Percentiles rank a stretch among this genome's conserved stretches.
These are phyloP conservation scores for Apophysomyces variabilis DNA, from an alignment of 371 early-diverging fungal genomes.

Conservation along the genomic window DNA sequence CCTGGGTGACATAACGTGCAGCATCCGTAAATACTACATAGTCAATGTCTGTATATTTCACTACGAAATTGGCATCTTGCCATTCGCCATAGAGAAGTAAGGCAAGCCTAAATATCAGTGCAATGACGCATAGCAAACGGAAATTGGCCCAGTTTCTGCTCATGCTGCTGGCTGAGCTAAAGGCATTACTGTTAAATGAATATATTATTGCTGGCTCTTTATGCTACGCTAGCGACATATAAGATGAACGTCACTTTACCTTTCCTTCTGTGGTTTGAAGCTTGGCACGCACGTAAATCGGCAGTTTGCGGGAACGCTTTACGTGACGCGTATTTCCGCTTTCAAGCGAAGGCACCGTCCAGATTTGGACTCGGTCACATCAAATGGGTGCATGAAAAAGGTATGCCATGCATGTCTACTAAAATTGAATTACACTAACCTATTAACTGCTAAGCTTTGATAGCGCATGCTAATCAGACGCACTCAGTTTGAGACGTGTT, in stretches of 20 bases:
- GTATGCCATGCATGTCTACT: too few relatives aligned
- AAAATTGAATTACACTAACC: too few relatives aligned
- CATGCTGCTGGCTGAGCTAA: conserved; percentile 11
- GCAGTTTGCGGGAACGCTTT: neutral
- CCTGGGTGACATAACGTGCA: conserved; percentile 74
- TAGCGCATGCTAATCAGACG: too few relatives aligned
- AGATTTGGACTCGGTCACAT: too few relatives aligned
- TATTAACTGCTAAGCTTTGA: too few relatives aligned
- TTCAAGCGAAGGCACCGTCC: neutral
- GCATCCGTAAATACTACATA: conserved; percentile 97
- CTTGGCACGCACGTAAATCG: too few relatives aligned
- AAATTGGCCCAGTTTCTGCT: conserved; percentile 7
- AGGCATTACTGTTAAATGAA: conserved; percentile 4
- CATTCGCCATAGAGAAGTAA: conserved; percentile 82
- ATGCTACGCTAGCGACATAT: neutral
- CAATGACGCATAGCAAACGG: conserved; percentile 33
- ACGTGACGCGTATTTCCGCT: neutral
- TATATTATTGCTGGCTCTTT: neutral
- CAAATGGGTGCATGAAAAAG: too few relatives aligned
- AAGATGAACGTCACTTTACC: neutral
- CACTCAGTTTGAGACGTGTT: too few relatives aligned
- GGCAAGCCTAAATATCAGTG: conserved; percentile 60
- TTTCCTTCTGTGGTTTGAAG: neutral
- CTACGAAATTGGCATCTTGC: conserved; percentile 84
- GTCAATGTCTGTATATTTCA: conserved; percentile 97